A percentile compares a stretch with the other conserved stretches of the same genome.
Evolutionary conservation across 2,329 filamentous ascomycete genomes (phyloP).

Genomic region (Teratosphaeria gauchensis): DNA sequence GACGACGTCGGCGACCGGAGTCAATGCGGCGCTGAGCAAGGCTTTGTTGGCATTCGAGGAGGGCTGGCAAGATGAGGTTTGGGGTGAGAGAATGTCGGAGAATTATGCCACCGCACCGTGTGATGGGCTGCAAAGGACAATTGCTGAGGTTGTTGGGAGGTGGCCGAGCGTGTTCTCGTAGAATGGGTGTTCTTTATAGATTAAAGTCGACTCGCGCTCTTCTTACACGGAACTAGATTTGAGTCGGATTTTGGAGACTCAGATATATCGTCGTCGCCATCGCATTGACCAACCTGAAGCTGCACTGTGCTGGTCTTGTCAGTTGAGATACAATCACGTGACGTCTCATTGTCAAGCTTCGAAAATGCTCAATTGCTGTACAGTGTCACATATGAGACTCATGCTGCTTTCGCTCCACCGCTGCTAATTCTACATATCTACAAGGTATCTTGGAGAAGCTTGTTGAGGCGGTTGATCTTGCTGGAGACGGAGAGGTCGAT

Average conservation of each 20-base stretch:
- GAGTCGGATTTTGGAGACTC: background rate
- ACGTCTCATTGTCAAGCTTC: background rate
- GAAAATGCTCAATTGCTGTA: background rate
- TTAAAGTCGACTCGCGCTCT: background rate
- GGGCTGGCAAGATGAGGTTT: too few species aligned
- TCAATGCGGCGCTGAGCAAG: too few species aligned
- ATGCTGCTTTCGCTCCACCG: background rate
- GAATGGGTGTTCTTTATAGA: slow-evolving; percentile 4
- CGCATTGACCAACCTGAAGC: background rate
- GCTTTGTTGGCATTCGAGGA: too few species aligned
- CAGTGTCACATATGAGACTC: background rate
- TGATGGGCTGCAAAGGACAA: too few species aligned
- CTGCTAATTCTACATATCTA: slow-evolving; percentile 49
- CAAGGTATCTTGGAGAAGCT: slow-evolving; percentile 91
- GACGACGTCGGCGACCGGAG: too few species aligned
- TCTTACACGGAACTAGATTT: background rate
- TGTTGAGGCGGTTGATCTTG: slow-evolving; percentile 98
- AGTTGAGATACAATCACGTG: background rate
- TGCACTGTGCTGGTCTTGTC: background rate
- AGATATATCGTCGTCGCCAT: background rate
- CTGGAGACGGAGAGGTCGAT: slow-evolving; percentile 93
- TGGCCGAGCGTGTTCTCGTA: too few species aligned
- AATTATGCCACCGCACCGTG: too few species aligned
- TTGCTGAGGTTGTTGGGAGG: too few species aligned
- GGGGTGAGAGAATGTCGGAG: too few species aligned